Percentiles rank a stretch among this genome's conserved stretches.
phyloP scores from a whole-genome alignment of 345 rosid genomes.

The Pistacia vera region DNA sequence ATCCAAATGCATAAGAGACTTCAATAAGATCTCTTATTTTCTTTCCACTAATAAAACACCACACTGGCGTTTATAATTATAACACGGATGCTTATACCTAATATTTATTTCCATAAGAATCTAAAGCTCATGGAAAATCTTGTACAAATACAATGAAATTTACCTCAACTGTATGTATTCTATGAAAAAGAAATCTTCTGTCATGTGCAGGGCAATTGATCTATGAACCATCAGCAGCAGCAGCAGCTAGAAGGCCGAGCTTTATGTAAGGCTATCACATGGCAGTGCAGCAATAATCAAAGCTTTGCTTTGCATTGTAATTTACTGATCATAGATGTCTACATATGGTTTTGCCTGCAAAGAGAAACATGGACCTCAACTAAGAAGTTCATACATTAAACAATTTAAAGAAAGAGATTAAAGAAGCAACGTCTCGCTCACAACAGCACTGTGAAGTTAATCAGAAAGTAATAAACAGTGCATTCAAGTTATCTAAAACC shows the following conservation, averaged over 20 bases:
- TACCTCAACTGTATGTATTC: neutral
- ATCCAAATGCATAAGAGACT: conserved; percentile 4
- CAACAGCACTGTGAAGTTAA: neutral
- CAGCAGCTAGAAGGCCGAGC: neutral
- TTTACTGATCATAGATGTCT: conserved; percentile 12
- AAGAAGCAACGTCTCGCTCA: neutral
- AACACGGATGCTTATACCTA: neutral
- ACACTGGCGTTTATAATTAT: neutral
- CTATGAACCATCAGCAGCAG: neutral
- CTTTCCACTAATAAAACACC: neutral
- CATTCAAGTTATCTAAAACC: neutral
- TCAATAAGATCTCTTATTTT: neutral
- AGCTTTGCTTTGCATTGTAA: neutral
- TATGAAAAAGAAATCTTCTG: neutral
- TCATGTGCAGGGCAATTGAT: neutral
- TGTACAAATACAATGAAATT: conserved; percentile 1
- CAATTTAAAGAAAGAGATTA: neutral
- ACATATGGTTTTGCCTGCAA: conserved; percentile 44
- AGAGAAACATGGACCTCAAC: conserved; percentile 15
- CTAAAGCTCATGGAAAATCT: neutral
- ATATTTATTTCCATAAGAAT: conserved; percentile 9
- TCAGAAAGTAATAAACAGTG: neutral
- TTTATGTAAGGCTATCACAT: neutral
- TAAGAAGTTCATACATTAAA: conserved; percentile 18
- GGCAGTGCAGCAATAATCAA: neutral